phyloP scores from a whole-genome alignment of 1,284 basidiomycete genomes.

The Hypsizygus ulmarius region DNA sequence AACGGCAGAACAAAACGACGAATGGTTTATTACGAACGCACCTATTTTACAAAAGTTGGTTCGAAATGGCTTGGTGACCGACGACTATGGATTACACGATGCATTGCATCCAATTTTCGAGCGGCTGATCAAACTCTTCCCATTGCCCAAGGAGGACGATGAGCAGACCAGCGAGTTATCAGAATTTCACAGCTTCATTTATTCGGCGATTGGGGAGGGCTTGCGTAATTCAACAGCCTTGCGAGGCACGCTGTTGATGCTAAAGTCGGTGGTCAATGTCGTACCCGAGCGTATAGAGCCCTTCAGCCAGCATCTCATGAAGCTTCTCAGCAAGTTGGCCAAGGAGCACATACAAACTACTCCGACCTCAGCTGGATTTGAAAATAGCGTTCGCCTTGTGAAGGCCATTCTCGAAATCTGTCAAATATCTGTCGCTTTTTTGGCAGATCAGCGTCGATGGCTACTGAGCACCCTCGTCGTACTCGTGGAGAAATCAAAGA shows the following conservation, averaged over 20 bases:
- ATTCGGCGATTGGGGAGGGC: slow-evolving; percentile 79
- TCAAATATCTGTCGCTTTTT: slow-evolving; percentile 58
- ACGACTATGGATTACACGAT: slow-evolving; percentile 77
- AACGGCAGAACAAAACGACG: slow-evolving; percentile 77
- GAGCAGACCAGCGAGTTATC: slow-evolving; percentile 64
- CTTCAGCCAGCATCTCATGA: slow-evolving; percentile 78
- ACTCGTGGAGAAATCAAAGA: slow-evolving; percentile 93
- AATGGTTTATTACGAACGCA: slow-evolving; percentile 82
- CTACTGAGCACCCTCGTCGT: slow-evolving; percentile 76
- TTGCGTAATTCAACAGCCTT: slow-evolving; percentile 73
- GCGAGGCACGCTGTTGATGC: slow-evolving; percentile 81
- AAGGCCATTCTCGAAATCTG: slow-evolving; percentile 72
- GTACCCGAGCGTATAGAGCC: slow-evolving; percentile 84
- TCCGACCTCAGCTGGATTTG: slow-evolving; percentile 46
- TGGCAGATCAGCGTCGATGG: slow-evolving; percentile 72
- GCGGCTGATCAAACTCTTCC: slow-evolving; percentile 80
- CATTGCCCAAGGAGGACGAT: slow-evolving; percentile 79
- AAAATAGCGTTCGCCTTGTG: slow-evolving; percentile 60
- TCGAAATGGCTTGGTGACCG: slow-evolving; percentile 82
- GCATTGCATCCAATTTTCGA: slow-evolving; percentile 84
- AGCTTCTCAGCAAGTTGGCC: slow-evolving; percentile 81
- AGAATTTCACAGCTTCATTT: slow-evolving; percentile 79
- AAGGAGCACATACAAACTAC: slow-evolving; percentile 82
- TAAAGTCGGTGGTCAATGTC: slow-evolving; percentile 86
- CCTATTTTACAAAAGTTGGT: slow-evolving; percentile 85